phyloP scores from a whole-genome alignment of 805 yeast genomes.

The Isabelozyma pseudorhagii region DNA sequence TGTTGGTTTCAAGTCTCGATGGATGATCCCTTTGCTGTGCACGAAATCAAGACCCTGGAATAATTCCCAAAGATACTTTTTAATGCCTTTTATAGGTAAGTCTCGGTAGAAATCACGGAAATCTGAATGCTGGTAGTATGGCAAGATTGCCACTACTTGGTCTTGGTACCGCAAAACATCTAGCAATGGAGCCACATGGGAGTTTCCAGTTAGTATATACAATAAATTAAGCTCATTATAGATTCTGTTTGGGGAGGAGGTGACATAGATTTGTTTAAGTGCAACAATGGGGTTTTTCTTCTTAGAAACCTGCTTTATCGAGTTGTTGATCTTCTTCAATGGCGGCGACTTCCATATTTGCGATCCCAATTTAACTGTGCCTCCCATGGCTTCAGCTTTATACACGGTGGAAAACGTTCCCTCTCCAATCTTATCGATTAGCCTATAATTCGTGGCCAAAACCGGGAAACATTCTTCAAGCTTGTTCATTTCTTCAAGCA shows the following conservation, averaged over 20 bases:
- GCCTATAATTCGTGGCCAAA: conserved; percentile 44
- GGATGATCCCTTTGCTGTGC: conserved; percentile 37
- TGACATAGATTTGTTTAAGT: conserved; percentile 87
- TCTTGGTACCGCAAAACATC: conserved; percentile 87
- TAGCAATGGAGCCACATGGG: conserved; percentile 80
- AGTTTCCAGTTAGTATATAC: conserved; percentile 62
- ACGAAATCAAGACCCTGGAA: conserved; percentile 73
- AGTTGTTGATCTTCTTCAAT: conserved; percentile 22
- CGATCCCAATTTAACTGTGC: conserved; percentile 31
- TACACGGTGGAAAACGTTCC: conserved; percentile 65
- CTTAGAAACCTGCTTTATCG: conserved; percentile 15
- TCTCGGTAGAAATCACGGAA: conserved; percentile 84
- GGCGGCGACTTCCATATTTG: conserved; percentile 48
- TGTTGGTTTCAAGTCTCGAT: conserved; percentile 49
- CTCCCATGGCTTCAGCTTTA: conserved; percentile 54
- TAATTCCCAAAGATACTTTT: conserved; percentile 74
- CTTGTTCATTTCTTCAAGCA: conserved; percentile 55
- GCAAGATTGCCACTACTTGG: conserved; percentile 89
- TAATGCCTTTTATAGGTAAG: conserved; percentile 75
- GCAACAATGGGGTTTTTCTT: conserved; percentile 63
- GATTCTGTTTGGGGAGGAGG: conserved; percentile 91
- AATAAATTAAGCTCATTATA: conserved; percentile 81
- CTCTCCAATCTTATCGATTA: conserved; percentile 62
- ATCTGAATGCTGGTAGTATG: conserved; percentile 87
- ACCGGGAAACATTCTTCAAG: conserved; percentile 54